These are phyloP conservation scores for Camelina neglecta DNA, from an alignment of 345 rosid species.

Conservation along the genomic window DNA sequence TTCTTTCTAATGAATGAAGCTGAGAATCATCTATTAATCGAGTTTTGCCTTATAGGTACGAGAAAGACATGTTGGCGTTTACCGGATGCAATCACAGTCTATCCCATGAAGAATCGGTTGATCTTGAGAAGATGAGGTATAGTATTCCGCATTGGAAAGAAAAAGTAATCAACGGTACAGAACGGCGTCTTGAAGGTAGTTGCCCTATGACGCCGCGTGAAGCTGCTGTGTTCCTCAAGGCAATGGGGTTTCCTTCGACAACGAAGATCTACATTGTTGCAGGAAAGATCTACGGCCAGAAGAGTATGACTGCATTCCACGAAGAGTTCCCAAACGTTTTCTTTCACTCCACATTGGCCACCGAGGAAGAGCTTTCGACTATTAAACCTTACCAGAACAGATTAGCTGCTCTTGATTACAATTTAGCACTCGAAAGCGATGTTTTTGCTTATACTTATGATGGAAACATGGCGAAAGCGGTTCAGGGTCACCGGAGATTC, in stretches of 20 bases:
- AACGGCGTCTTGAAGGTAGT: conserved; percentile 50
- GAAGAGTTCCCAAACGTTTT: conserved; percentile 59
- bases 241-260: conserved; percentile 62
- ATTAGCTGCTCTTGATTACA: conserved; percentile 75
- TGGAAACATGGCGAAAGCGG: conserved; percentile 90
- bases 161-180: conserved; percentile 56
- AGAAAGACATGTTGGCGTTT: conserved; percentile 83
- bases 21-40: neutral
- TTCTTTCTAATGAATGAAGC: neutral
- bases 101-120: conserved; percentile 49
- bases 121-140: conserved; percentile 54
- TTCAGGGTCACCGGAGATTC: conserved; percentile 65
- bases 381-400: conserved; percentile 54
- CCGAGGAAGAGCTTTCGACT: conserved; percentile 55
- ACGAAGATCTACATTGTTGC: conserved; percentile 77
- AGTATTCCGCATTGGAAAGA: conserved; percentile 64
- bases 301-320: conserved; percentile 53
- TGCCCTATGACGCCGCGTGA: conserved; percentile 87
- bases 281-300: conserved; percentile 63
- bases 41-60: conserved; percentile 54
- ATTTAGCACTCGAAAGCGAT: conserved; percentile 65
- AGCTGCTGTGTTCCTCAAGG: conserved; percentile 67
- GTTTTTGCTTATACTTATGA: conserved; percentile 68
- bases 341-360: conserved; percentile 60
- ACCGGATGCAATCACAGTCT: conserved; percentile 79